phyloP scores from a whole-genome alignment of 2,329 filamentous ascomycete species.

The Phaeoacremonium minimum region DNA sequence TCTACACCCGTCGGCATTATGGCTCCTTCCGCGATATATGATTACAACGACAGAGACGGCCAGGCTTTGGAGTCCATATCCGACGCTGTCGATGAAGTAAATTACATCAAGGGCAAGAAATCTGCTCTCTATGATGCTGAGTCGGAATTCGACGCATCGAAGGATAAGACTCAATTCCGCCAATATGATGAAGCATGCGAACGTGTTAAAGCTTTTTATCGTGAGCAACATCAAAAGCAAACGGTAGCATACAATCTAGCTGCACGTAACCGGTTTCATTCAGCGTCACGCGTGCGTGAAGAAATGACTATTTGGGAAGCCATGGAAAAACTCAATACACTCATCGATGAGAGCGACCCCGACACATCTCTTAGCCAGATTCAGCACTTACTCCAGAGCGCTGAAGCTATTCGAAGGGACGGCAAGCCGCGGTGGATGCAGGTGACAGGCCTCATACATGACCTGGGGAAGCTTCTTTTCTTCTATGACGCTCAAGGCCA shows the following conservation, averaged over 20 bases:
- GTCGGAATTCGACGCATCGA: conserved; percentile 22
- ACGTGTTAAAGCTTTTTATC: conserved; percentile 83
- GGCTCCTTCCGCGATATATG: conserved; percentile 20
- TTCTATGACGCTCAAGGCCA: conserved; percentile 81
- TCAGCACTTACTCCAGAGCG: conserved; percentile 82
- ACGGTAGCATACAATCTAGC: conserved; percentile 81
- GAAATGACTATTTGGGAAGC: conserved; percentile 88
- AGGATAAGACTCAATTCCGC: conserved; percentile 35
- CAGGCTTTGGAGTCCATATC: conserved; percentile 25
- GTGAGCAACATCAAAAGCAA: conserved; percentile 66
- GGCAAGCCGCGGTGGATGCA: conserved; percentile 82
- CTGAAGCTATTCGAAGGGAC: conserved; percentile 84
- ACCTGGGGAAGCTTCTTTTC: conserved; percentile 75
- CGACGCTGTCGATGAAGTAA: conserved; percentile 27
- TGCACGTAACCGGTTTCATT: conserved; percentile 68
- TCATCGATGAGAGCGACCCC: conserved; percentile 88
- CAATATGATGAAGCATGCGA: conserved; percentile 82
- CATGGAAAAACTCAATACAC: conserved; percentile 86
- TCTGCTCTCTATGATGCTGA: conserved; percentile 10
- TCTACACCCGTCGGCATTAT: too few species aligned
- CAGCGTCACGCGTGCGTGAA: conserved; percentile 55
- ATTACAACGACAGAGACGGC: conserved; percentile 14
- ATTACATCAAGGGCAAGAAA: conserved; percentile 16
- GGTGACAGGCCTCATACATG: conserved; percentile 72
- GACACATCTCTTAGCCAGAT: conserved; percentile 86